These are phyloP conservation scores for Leptodermis oblonga DNA, from an alignment of 257 asterid species.

Conservation along the genomic window DNA sequence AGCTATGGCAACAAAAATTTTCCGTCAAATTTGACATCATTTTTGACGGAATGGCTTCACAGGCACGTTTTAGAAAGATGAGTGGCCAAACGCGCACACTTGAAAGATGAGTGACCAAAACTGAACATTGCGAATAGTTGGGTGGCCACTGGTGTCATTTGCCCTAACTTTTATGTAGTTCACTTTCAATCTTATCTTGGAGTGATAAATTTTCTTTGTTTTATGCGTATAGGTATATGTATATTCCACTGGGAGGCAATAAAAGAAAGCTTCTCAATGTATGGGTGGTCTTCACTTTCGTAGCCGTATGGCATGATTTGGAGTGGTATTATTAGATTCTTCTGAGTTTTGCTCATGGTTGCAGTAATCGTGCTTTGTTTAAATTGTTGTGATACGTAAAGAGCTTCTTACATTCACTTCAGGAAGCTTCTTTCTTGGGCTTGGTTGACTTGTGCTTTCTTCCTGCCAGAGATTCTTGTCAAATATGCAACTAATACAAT, in stretches of 20 bases:
- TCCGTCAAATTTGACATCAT: too few relatives aligned
- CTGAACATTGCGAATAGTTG: too few relatives aligned
- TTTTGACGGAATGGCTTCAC: too few relatives aligned
- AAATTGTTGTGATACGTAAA: conserved; percentile 14
- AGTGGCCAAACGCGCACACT: too few relatives aligned
- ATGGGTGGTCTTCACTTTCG: conserved; percentile 96
- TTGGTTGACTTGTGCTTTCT: conserved; percentile 94
- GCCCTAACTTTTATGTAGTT: conserved; percentile 3
- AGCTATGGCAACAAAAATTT: too few relatives aligned
- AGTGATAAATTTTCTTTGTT: background rate
- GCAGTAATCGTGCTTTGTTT: conserved; percentile 14
- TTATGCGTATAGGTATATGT: conserved; percentile 59
- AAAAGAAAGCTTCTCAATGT: conserved; percentile 80
- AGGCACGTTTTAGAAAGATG: too few relatives aligned
- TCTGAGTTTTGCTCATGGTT: conserved; percentile 7
- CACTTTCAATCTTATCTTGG: conserved; percentile 6
- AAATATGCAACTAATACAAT: conserved; percentile 59
- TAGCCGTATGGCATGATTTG: conserved; percentile 94
- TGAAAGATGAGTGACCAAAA: too few relatives aligned
- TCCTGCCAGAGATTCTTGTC: conserved; percentile 84
- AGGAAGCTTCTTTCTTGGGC: conserved; percentile 99
- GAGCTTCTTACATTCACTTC: conserved; percentile 26
- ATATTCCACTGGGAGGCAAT: conserved; percentile 95
- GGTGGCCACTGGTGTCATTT: too few relatives aligned
- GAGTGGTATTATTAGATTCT: conserved; percentile 65